Percentiles rank a stretch among this genome's conserved stretches.
These are phyloP conservation scores for Yarrowia phangngaensis DNA, from an alignment of 805 yeast species.

Conservation along the genomic window DNA sequence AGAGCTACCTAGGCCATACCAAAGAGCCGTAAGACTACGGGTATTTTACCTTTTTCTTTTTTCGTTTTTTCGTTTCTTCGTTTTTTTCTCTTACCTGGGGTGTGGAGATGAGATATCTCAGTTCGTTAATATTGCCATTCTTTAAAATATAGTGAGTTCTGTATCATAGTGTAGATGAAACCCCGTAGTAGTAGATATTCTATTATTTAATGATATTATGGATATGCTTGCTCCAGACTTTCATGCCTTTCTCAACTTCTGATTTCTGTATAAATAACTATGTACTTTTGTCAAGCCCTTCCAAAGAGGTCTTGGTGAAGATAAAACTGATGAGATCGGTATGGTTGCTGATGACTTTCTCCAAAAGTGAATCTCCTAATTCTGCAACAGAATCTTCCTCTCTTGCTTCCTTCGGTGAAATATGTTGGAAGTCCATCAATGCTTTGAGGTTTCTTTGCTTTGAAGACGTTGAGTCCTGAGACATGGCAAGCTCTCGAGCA, in stretches of 20 bases:
- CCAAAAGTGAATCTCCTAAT: constrained; percentile 7
- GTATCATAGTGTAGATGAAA: too few relatives aligned
- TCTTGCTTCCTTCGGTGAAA: constrained; percentile 2
- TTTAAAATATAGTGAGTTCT: too few relatives aligned
- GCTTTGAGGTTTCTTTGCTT: constrained; percentile 4
- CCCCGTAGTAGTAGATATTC: too few relatives aligned
- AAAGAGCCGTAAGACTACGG: too few relatives aligned
- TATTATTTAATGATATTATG: too few relatives aligned
- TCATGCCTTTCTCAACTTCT: neutral
- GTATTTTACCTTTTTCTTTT: too few relatives aligned
- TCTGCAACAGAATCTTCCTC: neutral
- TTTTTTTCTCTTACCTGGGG: too few relatives aligned
- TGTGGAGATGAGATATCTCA: too few relatives aligned
- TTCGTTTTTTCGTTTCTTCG: too few relatives aligned
- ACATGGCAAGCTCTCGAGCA: constrained; percentile 4
- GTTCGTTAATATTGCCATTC: too few relatives aligned
- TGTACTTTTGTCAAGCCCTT: neutral
- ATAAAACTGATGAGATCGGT: constrained; percentile 8
- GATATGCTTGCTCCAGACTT: too few relatives aligned
- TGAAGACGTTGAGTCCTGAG: constrained; percentile 2
- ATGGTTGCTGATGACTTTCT: constrained; percentile 6
- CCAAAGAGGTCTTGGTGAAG: constrained; percentile 2
- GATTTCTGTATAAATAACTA: constrained; percentile 33
- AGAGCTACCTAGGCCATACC: too few relatives aligned
- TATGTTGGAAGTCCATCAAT: constrained; percentile 6